A percentile compares a stretch with the other conserved stretches of the same genome.
Evolutionary conservation across 805 yeast genomes (phyloP).

Genomic region (Huiozyma naganishii): DNA sequence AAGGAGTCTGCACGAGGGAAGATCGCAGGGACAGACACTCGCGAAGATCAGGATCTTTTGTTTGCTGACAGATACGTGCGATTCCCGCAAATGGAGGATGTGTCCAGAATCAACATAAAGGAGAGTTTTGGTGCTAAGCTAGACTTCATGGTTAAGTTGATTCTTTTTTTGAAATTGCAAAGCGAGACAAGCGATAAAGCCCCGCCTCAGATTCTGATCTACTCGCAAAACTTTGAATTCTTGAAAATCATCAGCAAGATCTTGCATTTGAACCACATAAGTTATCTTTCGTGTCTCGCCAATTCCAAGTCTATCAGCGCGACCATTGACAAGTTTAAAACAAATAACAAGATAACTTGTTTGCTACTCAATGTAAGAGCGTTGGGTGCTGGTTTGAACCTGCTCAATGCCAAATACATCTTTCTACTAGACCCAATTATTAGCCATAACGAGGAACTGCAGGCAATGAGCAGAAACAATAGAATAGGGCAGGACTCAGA

Average conservation of each 20-base stretch:
- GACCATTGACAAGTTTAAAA: conserved; percentile 44
- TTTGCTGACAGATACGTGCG: conserved; percentile 10
- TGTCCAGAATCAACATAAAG: conserved; percentile 33
- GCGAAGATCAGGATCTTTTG: not conserved
- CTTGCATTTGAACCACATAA: conserved; percentile 45
- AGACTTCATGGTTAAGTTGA: conserved; percentile 68
- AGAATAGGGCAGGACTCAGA: conserved; percentile 77
- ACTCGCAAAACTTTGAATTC: conserved; percentile 82
- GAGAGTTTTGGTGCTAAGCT: conserved; percentile 74
- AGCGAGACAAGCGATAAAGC: conserved; percentile 3
- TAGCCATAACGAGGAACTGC: conserved; percentile 76
- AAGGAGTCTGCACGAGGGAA: not conserved
- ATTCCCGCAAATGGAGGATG: conserved; percentile 31
- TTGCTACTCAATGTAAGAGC: conserved; percentile 75
- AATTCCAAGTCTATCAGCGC: conserved; percentile 32
- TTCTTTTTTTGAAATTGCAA: conserved; percentile 46
- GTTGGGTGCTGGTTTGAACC: conserved; percentile 82
- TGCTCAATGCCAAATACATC: conserved; percentile 87
- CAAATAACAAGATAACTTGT: conserved; percentile 58
- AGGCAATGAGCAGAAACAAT: conserved; percentile 86
- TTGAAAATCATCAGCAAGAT: conserved; percentile 58
- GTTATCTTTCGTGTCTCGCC: conserved; percentile 31
- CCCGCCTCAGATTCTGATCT: conserved; percentile 68
- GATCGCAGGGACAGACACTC: not conserved
- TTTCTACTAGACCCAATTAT: conserved; percentile 88